phyloP scores from a whole-genome alignment of 2,329 filamentous ascomycete species.

The Fusarium sp. region DNA sequence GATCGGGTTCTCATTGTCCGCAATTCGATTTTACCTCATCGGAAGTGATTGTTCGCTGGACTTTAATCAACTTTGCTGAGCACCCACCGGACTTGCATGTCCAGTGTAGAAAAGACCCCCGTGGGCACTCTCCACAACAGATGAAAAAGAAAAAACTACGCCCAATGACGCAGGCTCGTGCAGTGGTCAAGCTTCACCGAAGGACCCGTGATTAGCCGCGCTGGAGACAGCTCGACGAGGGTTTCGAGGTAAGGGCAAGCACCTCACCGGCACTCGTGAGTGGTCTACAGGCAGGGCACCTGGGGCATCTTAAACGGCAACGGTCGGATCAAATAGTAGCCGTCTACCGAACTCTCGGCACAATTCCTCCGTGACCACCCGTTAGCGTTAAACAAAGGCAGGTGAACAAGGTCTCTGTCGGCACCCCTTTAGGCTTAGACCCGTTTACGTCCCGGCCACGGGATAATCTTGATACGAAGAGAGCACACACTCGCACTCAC shows the following conservation, averaged over 20 bases:
- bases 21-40: conserved; percentile 20
- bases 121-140: neutral
- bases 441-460: conserved; percentile 41
- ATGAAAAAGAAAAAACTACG: neutral
- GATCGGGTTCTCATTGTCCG: conserved; percentile 34
- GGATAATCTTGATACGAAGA: conserved; percentile 48
- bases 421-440: conserved; percentile 41
- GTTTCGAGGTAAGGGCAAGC: conserved; percentile 12
- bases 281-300: conserved; percentile 8
- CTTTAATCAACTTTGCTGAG: neutral
- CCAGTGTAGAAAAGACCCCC: conserved; percentile 25
- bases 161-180: conserved; percentile 40
- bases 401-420: conserved; percentile 29
- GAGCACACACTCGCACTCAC: neutral
- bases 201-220: conserved; percentile 46
- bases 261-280: conserved; percentile 20
- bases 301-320: conserved; percentile 10
- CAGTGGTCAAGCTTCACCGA: conserved; percentile 36
- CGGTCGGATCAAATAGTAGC: conserved; percentile 42
- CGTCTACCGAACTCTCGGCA: conserved; percentile 37
- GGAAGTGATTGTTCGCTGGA: conserved; percentile 14
- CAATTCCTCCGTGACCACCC: conserved; percentile 46
- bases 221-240: conserved; percentile 9
- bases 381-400: conserved; percentile 39
- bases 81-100: conserved; percentile 35